Evolutionary conservation across 139 green algal genomes (phyloP), one percentile per base, ranked within the genome.

Genomic region (Chlorella vulgaris): DNA sequence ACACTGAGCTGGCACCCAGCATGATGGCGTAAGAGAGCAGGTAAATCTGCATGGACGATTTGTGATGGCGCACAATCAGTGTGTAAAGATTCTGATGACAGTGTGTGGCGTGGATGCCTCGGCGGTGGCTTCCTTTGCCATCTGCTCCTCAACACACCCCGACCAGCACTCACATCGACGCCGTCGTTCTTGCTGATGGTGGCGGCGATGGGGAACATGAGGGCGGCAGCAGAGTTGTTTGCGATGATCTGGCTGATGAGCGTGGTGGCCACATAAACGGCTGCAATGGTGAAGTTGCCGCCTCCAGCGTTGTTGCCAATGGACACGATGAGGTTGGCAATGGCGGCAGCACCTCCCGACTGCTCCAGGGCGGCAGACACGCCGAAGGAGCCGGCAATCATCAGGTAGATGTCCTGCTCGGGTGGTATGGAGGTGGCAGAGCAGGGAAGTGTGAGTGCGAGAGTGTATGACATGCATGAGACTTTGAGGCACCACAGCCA

Each of bases 141-240:
- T n/a, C n/a, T n/a, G n/a, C n/a, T n/a, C n/a, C n/a, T n/a, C n/a
- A n/a, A n/a, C n/a, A n/a, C n/a, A 6, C 10, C 63, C 18, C 63
- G 15, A 29, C 63, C 21, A 29, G 63, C 63, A 53, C 76, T 77
- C 76, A 82, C 66, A 35, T 87, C 77, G 31, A 87, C 76, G 69
- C 62, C 61, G 22, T 85, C 67, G 40, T 87, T 87, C 26, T 80
- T 79, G 40, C 69, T 82, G 55, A 87, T 87, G 50, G 83, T 87
- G 39, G 83, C 83, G 36, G 83, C 76, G 7, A 81, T 71, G 40
- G 83, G 83, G 67, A 87, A 93, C 82, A 93, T 89, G 24, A 93
- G 69, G 8, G 88, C 87, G n/a, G 84, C 89, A 28, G 89, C 89
- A 2, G 82, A 84, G 79, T 93, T 93, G 84, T 93, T 93, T 50